Conservation (phyloP, 176 grass and related monocot genomes). For the Avena insularis region DNA sequence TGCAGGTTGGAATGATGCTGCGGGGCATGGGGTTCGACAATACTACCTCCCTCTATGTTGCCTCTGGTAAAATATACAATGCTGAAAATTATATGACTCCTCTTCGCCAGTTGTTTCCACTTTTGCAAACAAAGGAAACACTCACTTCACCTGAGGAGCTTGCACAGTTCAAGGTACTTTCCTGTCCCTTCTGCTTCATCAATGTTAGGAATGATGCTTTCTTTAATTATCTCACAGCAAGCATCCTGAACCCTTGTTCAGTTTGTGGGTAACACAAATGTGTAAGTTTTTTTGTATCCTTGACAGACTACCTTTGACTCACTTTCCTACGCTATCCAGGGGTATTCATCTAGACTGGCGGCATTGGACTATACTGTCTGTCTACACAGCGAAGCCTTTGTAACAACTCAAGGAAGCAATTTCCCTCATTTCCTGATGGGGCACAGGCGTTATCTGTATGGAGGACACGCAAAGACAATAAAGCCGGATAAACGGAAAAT, state of each 20-base stretch:
- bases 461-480: conserved; percentile 79
- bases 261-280: background rate
- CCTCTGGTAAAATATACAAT: conserved; percentile 90
- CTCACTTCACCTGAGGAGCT: conserved; percentile 75
- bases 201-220: background rate
- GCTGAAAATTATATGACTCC: conserved; percentile 75
- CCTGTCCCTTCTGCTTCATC: background rate
- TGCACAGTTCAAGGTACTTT: conserved; percentile 68
- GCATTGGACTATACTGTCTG: conserved; percentile 84
- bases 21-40: conserved; percentile 94
- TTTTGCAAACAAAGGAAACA: conserved; percentile 83
- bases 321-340: conserved; percentile 46
- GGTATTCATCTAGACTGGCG: conserved; percentile 83
- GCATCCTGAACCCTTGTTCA: background rate
- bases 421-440: conserved; percentile 95
- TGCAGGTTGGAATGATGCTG: conserved; percentile 98
- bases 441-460: conserved; percentile 73
- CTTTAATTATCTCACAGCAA: background rate
- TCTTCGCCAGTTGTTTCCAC: conserved; percentile 79
- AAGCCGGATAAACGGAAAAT: conserved; percentile 85
- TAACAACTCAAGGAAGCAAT: conserved; percentile 92
- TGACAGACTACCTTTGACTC: background rate
- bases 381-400: conserved; percentile 71
- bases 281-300: background rate
- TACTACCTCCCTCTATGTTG: conserved; percentile 74